A percentile compares a stretch with the other conserved stretches of the same genome.
These are phyloP conservation scores for Moricandia arvensis DNA, from an alignment of 345 rosid species.

Conservation along the genomic window DNA sequence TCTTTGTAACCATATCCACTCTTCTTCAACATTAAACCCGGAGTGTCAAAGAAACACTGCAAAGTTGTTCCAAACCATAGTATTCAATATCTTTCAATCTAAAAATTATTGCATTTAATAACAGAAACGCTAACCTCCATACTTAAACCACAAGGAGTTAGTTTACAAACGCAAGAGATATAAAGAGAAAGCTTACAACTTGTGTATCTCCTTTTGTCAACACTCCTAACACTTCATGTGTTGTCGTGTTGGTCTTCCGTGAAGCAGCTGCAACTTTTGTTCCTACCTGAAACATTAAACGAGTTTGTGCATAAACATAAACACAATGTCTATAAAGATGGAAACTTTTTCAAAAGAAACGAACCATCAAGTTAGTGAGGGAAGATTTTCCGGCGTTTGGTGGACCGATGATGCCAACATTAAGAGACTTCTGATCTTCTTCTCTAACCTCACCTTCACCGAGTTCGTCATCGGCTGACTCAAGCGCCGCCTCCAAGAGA, in stretches of 20 bases:
- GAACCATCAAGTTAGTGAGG: conserved; percentile 77
- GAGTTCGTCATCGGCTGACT: conserved; percentile 54
- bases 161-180: not conserved
- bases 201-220: conserved; percentile 81
- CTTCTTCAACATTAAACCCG: conserved; percentile 69
- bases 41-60: conserved; percentile 96
- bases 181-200: conserved; percentile 50
- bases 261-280: conserved; percentile 95
- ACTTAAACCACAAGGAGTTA: not conserved
- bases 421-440: conserved; percentile 90
- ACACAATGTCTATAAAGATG: not conserved
- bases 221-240: conserved; percentile 91
- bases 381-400: conserved; percentile 97
- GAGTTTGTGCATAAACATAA: not conserved
- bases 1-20: conserved; percentile 76
- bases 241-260: conserved; percentile 91
- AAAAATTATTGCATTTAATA: not conserved
- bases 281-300: conserved; percentile 56
- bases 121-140: not conserved
- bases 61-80: not conserved
- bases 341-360: conserved; percentile 1
- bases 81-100: not conserved
- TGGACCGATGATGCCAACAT: conserved; percentile 91
- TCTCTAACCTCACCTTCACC: conserved; percentile 64
- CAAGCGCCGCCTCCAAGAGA: conserved; percentile 74